Evolutionary conservation across 257 asterid genomes (phyloP).

Genomic region (Ballota nigra): DNA sequence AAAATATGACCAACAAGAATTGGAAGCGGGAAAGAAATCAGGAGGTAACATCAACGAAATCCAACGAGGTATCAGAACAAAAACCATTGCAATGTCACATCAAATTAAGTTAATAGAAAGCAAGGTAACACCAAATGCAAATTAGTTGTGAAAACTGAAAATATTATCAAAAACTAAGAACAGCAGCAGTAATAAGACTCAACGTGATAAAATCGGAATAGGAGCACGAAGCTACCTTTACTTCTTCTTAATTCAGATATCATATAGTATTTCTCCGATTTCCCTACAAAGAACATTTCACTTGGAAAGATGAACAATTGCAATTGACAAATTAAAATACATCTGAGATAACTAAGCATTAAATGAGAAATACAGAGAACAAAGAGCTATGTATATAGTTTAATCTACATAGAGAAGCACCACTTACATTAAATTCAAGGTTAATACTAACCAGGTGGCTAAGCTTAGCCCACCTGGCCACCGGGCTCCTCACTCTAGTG

Average conservation of each 20-base stretch:
- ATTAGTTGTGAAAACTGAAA: background rate
- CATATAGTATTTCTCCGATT: conserved; percentile 59
- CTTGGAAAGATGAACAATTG: conserved; percentile 54
- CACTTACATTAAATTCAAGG: background rate
- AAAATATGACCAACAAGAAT: background rate
- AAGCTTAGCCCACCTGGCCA: no score
- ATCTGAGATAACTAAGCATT: conserved; percentile 13
- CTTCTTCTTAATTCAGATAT: conserved; percentile 71
- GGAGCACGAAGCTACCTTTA: conserved; percentile 61
- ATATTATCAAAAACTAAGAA: background rate
- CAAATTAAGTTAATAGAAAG: background rate
- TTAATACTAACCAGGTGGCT: no score
- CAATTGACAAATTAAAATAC: conserved; percentile 30
- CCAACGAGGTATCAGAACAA: background rate
- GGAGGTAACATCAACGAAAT: background rate
- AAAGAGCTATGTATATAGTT: background rate
- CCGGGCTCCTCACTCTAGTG: no score
- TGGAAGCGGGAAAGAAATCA: background rate
- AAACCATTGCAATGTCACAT: background rate
- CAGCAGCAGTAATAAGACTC: background rate
- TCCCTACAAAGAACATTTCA: conserved; percentile 73
- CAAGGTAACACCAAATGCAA: background rate
- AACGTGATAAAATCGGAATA: conserved; percentile 20
- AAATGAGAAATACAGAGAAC: conserved; percentile 1
- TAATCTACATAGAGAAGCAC: background rate